Evolutionary conservation across 352 stramenopile species (phyloP).

Genomic region (Phytophthora tentaculata): DNA sequence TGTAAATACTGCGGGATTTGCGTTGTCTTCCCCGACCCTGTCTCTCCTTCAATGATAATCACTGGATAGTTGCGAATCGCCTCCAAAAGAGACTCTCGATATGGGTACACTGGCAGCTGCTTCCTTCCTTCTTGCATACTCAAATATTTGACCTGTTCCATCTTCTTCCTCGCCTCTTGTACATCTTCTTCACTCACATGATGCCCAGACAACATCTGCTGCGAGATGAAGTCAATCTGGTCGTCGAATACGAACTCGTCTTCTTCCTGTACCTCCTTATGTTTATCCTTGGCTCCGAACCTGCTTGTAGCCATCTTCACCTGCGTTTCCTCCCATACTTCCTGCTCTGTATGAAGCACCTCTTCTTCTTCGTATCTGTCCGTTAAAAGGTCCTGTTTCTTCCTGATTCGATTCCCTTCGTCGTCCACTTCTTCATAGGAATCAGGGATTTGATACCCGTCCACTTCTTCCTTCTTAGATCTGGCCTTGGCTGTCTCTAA

Average conservation of each 20-base stretch:
- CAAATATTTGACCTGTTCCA: conserved; percentile 88
- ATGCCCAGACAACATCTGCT: conserved; percentile 87
- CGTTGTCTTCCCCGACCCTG: conserved; percentile 98
- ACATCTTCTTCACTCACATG: conserved; percentile 87
- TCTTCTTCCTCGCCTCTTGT: conserved; percentile 68
- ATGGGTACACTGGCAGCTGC: conserved; percentile 98
- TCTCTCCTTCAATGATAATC: conserved; percentile 92
- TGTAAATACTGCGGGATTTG: conserved; percentile 99
- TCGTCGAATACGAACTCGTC: conserved; percentile 99
- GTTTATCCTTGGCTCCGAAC: conserved; percentile 79
- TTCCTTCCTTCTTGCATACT: conserved; percentile 96
- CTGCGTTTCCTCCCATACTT: conserved; percentile 98
- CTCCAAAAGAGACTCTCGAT: conserved; percentile 97
- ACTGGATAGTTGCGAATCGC: conserved; percentile 95
- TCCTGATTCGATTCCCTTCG: conserved; percentile 88
- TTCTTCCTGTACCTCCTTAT: conserved; percentile 67
- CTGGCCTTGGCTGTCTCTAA: conserved; percentile 85
- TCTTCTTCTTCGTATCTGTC: conserved; percentile 94
- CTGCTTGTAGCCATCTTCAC: conserved; percentile 85
- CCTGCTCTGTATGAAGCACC: conserved; percentile 96
- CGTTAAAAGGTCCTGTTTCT: conserved; percentile 93
- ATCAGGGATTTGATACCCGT: conserved; percentile 96
- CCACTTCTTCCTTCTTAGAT: conserved; percentile 58
- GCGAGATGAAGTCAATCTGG: conserved; percentile 99
- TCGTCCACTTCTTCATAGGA: conserved; percentile 94